Evolutionary conservation across 2,329 filamentous ascomycete genomes (phyloP).

Genomic region (Thermothelomyces thermophilus): DNA sequence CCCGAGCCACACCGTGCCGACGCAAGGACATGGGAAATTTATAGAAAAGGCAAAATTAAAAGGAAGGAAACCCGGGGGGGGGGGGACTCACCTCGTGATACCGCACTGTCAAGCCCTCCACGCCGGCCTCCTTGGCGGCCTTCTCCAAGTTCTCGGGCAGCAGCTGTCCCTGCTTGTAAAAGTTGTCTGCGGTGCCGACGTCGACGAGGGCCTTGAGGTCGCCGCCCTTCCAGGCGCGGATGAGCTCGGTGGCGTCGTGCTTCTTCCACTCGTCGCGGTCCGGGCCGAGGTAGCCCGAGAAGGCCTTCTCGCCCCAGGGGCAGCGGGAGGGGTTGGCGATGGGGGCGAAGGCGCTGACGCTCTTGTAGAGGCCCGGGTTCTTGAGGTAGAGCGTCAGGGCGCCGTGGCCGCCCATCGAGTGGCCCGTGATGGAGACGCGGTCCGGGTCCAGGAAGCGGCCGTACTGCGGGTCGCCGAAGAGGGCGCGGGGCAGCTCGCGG

Average conservation of each 20-base stretch:
- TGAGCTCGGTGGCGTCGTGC: conserved; percentile 86
- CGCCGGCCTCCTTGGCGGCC: conserved; percentile 69
- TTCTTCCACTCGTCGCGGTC: conserved; percentile 72
- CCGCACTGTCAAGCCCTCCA: conserved; percentile 66
- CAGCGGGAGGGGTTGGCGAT: conserved; percentile 80
- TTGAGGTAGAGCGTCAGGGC: conserved; percentile 87
- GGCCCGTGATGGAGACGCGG: conserved; percentile 79
- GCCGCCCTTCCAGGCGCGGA: conserved; percentile 59
- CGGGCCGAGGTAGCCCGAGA: conserved; percentile 81
- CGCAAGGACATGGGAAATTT: neutral
- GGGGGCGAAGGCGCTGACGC: conserved; percentile 83
- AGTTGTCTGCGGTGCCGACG: conserved; percentile 90
- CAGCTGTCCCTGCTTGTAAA: conserved; percentile 90
- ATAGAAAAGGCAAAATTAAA: conserved; percentile 9
- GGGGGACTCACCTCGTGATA: conserved; percentile 69
- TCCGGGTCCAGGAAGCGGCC: conserved; percentile 58
- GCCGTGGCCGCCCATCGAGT: conserved; percentile 96
- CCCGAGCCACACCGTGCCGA: neutral
- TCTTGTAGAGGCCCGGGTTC: conserved; percentile 84
- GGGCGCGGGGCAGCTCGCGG: conserved; percentile 71
- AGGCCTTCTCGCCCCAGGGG: conserved; percentile 95
- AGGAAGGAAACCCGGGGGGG: too few species aligned
- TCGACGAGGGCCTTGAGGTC: conserved; percentile 78
- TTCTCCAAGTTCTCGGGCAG: conserved; percentile 87
- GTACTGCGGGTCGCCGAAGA: conserved; percentile 63